Evolutionary conservation across 345 rosid species (phyloP).

Genomic region (Toxicodendron radicans): DNA sequence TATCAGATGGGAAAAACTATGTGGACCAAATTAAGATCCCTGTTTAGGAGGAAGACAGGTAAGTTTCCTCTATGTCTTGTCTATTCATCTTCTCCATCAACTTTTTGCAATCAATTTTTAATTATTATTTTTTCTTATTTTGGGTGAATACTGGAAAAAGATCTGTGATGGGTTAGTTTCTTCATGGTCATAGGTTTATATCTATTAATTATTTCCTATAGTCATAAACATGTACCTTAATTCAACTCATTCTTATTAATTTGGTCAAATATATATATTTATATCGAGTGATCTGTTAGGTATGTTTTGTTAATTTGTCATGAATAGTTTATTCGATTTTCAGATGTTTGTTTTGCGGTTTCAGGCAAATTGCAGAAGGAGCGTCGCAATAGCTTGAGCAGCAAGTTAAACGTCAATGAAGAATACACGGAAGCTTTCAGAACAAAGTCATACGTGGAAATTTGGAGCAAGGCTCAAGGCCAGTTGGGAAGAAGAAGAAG

Average conservation of each 20-base stretch:
- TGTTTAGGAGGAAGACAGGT: constrained; percentile 41
- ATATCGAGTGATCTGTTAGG: too few species aligned
- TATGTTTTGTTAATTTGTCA: too few species aligned
- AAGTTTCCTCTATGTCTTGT: neutral
- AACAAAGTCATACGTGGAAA: constrained; percentile 72
- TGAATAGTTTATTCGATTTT: neutral
- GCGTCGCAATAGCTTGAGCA: constrained; percentile 32
- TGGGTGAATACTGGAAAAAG: neutral
- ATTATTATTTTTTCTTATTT: constrained; percentile 5
- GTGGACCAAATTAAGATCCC: constrained; percentile 34
- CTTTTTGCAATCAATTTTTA: neutral
- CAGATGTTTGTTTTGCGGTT: constrained; percentile 16
- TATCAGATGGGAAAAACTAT: constrained; percentile 29
- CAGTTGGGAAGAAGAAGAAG: constrained; percentile 30
- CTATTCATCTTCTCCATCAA: neutral
- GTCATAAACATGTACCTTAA: too few species aligned
- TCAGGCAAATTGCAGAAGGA: constrained; percentile 43
- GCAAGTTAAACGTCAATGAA: constrained; percentile 55
- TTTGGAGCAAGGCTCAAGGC: constrained; percentile 57
- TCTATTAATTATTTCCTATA: too few species aligned
- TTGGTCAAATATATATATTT: too few species aligned
- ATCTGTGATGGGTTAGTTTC: too few species aligned
- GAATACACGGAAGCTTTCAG: constrained; percentile 88
- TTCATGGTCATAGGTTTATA: too few species aligned
- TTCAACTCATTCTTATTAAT: too few species aligned